phyloP scores from a whole-genome alignment of 345 rosid genomes.

The Turritis glabra region DNA sequence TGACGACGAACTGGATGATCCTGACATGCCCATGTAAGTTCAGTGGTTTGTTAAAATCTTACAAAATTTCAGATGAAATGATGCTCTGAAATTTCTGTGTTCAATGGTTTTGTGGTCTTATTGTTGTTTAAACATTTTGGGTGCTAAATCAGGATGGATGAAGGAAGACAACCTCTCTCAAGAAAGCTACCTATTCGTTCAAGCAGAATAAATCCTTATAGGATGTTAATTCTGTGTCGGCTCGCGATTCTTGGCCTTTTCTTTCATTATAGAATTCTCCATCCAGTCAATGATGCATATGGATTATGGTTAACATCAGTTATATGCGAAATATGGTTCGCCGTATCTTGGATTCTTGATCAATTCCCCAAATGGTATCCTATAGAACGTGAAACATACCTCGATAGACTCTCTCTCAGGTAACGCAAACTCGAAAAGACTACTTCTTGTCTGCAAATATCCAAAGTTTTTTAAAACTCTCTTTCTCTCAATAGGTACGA shows the following conservation, averaged over 20 bases:
- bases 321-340: conserved; percentile 97
- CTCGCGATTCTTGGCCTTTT: conserved; percentile 80
- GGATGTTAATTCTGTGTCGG: conserved; percentile 77
- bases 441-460: not conserved
- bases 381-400: conserved; percentile 85
- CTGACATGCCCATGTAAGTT: conserved; percentile 86
- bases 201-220: conserved; percentile 91
- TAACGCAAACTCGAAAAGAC: conserved; percentile 25
- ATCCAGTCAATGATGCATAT: conserved; percentile 85
- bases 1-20: conserved; percentile 77
- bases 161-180: conserved; percentile 96
- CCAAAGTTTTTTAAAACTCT: not conserved
- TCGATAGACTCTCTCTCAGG: conserved; percentile 92
- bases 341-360: conserved; percentile 90
- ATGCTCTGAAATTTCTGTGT: not conserved
- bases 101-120: not conserved
- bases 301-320: conserved; percentile 96
- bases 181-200: conserved; percentile 88
- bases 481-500: conserved; percentile 61
- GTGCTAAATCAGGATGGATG: conserved; percentile 82
- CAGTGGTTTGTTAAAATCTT: not conserved
- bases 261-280: conserved; percentile 86
- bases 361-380: conserved; percentile 98
- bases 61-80: not conserved
- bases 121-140: conserved; percentile 2